phyloP scores from a whole-genome alignment of 768 basidiomycete species.

The Dacryopinax spathularia region DNA sequence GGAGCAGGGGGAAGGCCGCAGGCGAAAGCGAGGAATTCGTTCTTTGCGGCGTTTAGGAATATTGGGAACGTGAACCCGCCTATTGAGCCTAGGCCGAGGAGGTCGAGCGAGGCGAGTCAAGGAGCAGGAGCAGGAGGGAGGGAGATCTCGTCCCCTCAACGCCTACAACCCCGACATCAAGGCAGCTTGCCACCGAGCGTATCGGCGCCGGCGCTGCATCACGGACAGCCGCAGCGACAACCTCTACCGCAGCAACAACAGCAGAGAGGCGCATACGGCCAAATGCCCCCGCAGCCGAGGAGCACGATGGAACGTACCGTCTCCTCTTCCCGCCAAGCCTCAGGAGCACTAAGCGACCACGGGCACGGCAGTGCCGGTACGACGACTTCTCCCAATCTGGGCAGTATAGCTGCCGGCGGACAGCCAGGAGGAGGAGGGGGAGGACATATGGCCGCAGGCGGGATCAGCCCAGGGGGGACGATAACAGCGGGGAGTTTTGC shows the following conservation, averaged over 20 bases:
- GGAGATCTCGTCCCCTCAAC: background rate
- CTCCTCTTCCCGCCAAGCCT: background rate
- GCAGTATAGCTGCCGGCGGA: too few species aligned
- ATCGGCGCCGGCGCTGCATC: background rate
- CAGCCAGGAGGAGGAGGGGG: too few species aligned
- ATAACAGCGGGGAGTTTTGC: background rate
- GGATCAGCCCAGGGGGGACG: background rate
- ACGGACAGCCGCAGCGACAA: too few species aligned
- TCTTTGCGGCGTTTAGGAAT: background rate
- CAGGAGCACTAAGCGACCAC: background rate
- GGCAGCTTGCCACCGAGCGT: background rate
- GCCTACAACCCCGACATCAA: background rate
- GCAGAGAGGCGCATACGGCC: too few species aligned
- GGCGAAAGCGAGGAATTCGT: background rate
- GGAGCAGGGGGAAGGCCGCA: background rate
- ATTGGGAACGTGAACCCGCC: background rate
- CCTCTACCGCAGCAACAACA: too few species aligned
- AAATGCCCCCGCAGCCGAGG: background rate
- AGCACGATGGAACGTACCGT: background rate
- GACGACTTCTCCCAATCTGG: too few species aligned
- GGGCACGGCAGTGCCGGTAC: background rate
- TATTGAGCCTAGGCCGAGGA: background rate
- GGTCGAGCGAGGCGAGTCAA: background rate
- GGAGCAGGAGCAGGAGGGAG: background rate
- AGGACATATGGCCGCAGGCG: too few species aligned